Percentiles rank a stretch among this genome's conserved stretches.
Evolutionary conservation across 768 basidiomycete genomes (phyloP).

Genomic region (Boletellus ananas): DNA sequence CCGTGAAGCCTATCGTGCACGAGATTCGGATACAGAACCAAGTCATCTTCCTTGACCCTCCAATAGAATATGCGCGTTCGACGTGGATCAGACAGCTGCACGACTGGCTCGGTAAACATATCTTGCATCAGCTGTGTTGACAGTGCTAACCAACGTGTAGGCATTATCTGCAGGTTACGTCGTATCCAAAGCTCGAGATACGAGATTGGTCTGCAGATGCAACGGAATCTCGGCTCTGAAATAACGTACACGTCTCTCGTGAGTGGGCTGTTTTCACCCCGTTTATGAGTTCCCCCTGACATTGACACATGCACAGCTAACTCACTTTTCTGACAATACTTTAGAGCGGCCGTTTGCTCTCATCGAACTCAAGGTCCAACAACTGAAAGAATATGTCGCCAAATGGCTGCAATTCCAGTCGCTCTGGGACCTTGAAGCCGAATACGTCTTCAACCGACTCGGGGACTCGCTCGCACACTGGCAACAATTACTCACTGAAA

Average conservation of each 20-base stretch:
- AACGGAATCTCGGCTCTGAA: conserved; percentile 58
- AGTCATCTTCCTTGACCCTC: conserved; percentile 97
- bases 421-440: conserved; percentile 95
- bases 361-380: conserved; percentile 84
- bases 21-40: conserved; percentile 99
- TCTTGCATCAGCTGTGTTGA: neutral
- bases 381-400: conserved; percentile 85
- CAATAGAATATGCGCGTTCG: conserved; percentile 89
- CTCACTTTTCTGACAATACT: conserved; percentile 65
- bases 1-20: conserved; percentile 83
- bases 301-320: conserved; percentile 46
- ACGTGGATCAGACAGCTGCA: conserved; percentile 89
- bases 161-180: conserved; percentile 80
- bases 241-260: conserved; percentile 83
- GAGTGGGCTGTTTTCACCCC: conserved; percentile 21
- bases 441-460: conserved; percentile 92
- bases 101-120: conserved; percentile 70
- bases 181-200: conserved; percentile 94
- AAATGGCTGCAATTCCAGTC: conserved; percentile 99
- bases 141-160: conserved; percentile 32
- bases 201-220: conserved; percentile 94
- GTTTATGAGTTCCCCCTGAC: conserved; percentile 8
- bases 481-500: conserved; percentile 95
- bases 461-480: conserved; percentile 92
- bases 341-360: conserved; percentile 80